These are phyloP conservation scores for Smittium culicis DNA, from an alignment of 371 early-diverging fungal genomes.

Conservation along the genomic window DNA sequence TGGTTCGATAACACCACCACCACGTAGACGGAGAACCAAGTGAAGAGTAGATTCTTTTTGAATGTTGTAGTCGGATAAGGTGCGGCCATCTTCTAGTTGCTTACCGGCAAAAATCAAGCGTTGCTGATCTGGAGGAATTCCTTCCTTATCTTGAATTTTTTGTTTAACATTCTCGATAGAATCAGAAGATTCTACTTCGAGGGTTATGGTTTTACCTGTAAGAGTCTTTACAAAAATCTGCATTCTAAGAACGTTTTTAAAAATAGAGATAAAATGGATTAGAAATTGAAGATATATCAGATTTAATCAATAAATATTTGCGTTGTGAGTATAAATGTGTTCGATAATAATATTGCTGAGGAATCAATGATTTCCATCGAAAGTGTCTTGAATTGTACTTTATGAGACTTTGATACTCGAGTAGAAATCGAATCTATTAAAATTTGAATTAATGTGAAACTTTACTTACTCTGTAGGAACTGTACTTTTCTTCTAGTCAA, in stretches of 20 bases:
- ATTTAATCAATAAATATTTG: too few species aligned
- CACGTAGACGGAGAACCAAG: conserved; percentile 95
- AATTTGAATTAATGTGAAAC: too few species aligned
- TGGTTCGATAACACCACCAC: conserved; percentile 88
- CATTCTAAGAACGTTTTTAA: conserved; percentile 15
- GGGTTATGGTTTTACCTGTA: conserved; percentile 95
- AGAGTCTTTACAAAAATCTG: conserved; percentile 91
- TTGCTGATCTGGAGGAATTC: conserved; percentile 99
- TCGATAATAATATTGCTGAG: too few species aligned
- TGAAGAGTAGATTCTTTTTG: conserved; percentile 97
- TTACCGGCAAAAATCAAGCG: conserved; percentile 99
- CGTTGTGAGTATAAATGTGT: too few species aligned
- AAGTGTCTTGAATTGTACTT: too few species aligned
- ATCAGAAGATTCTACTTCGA: conserved; percentile 94
- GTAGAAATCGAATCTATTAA: too few species aligned
- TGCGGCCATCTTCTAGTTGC: conserved; percentile 98
- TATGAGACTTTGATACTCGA: too few species aligned
- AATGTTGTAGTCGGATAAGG: conserved; percentile 76
- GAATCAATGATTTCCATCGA: too few species aligned
- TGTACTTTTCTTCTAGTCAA: too few species aligned
- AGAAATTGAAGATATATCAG: too few species aligned
- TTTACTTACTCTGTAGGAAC: too few species aligned
- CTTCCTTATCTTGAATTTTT: conserved; percentile 99
- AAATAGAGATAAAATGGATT: background rate
- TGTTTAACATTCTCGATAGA: conserved; percentile 91